A percentile compares a stretch with the other conserved stretches of the same genome.
Evolutionary conservation across 768 basidiomycete genomes (phyloP).

Genomic region (Rhizopogon salebrosus): DNA sequence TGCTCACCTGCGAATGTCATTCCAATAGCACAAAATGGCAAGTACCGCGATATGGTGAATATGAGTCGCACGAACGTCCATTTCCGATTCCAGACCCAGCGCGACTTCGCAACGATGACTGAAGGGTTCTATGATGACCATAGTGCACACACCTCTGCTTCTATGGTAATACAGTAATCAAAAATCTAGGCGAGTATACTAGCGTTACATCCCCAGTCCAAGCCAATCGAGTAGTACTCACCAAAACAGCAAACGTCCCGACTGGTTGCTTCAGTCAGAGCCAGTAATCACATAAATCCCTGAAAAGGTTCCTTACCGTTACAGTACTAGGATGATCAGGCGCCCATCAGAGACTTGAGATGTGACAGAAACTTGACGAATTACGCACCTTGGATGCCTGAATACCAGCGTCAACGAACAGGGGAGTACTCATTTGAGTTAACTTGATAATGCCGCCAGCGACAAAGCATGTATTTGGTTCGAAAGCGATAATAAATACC

Average conservation of each 20-base stretch:
- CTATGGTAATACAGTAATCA: slow-evolving; percentile 21
- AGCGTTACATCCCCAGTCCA: background rate
- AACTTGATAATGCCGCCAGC: too few species aligned
- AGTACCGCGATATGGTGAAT: slow-evolving; percentile 23
- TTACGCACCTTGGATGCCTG: background rate
- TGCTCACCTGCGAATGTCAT: background rate
- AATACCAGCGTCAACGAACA: background rate
- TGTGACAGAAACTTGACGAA: background rate
- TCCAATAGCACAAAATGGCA: slow-evolving; percentile 14
- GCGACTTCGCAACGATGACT: slow-evolving; percentile 10
- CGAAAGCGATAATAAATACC: too few species aligned
- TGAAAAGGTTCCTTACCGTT: background rate
- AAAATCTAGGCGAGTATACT: slow-evolving; percentile 1
- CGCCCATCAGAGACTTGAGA: background rate
- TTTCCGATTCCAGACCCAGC: slow-evolving; percentile 18
- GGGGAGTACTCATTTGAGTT: background rate
- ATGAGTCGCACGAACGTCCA: slow-evolving; percentile 18
- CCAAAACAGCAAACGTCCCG: background rate
- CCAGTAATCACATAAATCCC: background rate
- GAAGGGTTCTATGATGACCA: background rate
- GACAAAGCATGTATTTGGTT: too few species aligned
- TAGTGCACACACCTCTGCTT: slow-evolving; percentile 15
- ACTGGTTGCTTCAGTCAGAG: background rate
- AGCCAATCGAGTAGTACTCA: background rate
- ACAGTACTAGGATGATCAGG: background rate